A percentile compares a stretch with the other conserved stretches of the same genome.
Evolutionary conservation across 805 yeast genomes (phyloP).

Genomic region (Lipomyces orientalis): DNA sequence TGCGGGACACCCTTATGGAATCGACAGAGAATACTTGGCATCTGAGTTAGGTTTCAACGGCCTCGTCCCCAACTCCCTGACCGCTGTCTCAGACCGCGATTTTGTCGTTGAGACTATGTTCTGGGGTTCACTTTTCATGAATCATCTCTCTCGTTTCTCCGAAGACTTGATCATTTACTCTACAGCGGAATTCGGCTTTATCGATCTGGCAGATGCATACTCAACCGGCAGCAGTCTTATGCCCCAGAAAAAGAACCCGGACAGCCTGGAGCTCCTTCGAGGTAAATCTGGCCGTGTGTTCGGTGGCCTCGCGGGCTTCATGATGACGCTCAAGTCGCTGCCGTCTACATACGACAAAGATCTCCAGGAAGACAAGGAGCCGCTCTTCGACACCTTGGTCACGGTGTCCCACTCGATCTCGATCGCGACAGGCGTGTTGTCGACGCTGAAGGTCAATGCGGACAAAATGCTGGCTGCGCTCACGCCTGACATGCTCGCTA

Average conservation of each 20-base stretch:
- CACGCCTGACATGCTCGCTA: slow-evolving; percentile 99
- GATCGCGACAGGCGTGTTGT: slow-evolving; percentile 95
- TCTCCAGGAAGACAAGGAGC: slow-evolving; percentile 99
- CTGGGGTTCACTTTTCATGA: slow-evolving; percentile 94
- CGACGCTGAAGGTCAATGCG: slow-evolving; percentile 76
- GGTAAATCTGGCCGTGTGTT: slow-evolving; percentile 98
- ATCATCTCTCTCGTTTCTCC: slow-evolving; percentile 90
- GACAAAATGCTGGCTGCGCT: slow-evolving; percentile 84
- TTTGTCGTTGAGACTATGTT: slow-evolving; percentile 94
- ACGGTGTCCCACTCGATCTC: slow-evolving; percentile 93
- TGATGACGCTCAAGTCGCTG: slow-evolving; percentile 95
- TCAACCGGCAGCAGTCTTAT: slow-evolving; percentile 97
- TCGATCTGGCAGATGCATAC: slow-evolving; percentile 93
- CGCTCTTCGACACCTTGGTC: slow-evolving; percentile 86
- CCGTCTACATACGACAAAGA: slow-evolving; percentile 98
- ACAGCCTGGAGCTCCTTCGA: slow-evolving; percentile 89
- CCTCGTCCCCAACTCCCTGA: slow-evolving; percentile 91
- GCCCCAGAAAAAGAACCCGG: slow-evolving; percentile 99
- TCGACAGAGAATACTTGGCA: slow-evolving; percentile 90
- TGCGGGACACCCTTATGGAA: slow-evolving; percentile 99
- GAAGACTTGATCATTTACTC: slow-evolving; percentile 96
- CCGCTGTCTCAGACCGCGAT: slow-evolving; percentile 98
- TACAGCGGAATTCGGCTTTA: slow-evolving; percentile 95
- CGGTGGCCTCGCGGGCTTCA: slow-evolving; percentile 92
- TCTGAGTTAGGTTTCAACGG: slow-evolving; percentile 76